Evolutionary conservation across 345 rosid species (phyloP).

Genomic region (Fremontodendron californicum): DNA sequence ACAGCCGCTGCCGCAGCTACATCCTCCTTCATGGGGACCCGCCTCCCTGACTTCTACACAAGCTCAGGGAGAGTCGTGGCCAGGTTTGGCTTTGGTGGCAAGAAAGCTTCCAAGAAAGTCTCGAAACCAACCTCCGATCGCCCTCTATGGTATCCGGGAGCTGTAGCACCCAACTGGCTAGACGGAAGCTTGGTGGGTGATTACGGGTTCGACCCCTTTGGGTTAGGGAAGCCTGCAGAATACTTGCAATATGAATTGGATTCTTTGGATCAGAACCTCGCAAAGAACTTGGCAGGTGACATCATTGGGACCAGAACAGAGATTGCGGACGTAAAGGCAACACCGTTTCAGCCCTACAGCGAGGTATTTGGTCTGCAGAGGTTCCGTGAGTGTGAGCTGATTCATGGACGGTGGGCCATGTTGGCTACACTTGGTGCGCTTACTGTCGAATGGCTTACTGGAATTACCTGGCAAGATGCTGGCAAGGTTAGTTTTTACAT

Average conservation of each 20-base stretch:
- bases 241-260: slow-evolving; percentile 68
- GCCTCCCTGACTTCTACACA: slow-evolving; percentile 36
- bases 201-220: slow-evolving; percentile 77
- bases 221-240: slow-evolving; percentile 68
- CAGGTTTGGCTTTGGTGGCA: slow-evolving; percentile 54
- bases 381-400: slow-evolving; percentile 77
- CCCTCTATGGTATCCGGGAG: slow-evolving; percentile 71
- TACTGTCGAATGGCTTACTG: slow-evolving; percentile 68
- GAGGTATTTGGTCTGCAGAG: slow-evolving; percentile 76
- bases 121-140: slow-evolving; percentile 34
- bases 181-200: slow-evolving; percentile 73
- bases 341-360: slow-evolving; percentile 68
- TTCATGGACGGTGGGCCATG: slow-evolving; percentile 84
- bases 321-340: slow-evolving; percentile 42
- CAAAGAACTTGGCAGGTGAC: slow-evolving; percentile 54
- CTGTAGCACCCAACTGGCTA: slow-evolving; percentile 56
- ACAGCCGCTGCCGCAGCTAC: slow-evolving; percentile 58
- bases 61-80: slow-evolving; percentile 44
- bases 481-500: slow-evolving; percentile 45
- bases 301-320: slow-evolving; percentile 60
- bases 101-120: slow-evolving; percentile 40
- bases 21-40: slow-evolving; percentile 60
- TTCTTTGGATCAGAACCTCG: slow-evolving; percentile 72
- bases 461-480: slow-evolving; percentile 80
- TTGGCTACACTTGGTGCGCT: slow-evolving; percentile 75